Evolutionary conservation across 2,329 filamentous ascomycete species (phyloP), one percentile per base, ranked within the genome.

Genomic region (Xylariomycetidae sp.): DNA sequence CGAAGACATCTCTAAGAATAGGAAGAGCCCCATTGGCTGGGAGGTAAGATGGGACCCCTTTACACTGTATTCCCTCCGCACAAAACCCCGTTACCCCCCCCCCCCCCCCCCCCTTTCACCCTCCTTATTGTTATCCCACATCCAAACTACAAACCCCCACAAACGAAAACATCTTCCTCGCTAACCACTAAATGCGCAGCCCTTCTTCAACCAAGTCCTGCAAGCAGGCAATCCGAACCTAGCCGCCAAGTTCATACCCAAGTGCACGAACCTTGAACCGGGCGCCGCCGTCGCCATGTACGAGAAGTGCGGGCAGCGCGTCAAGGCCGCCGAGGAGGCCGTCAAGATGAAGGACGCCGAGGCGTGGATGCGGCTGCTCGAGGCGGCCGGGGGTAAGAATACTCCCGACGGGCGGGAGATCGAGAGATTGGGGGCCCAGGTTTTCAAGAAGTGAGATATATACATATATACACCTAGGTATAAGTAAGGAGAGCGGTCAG

Each of bases 11-110:
- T 76, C 78, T 22, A 85, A 82, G 54, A 74, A 72, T 53, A 77
- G 85, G 54, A 94, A 89, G 61, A 92, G 85, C 38, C 87, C 90
- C 1, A 97, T 98, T 56, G 90, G 90, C 9, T 98, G 92, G 92
- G 88, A 94, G 76, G 85, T 88, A 62, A 69, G 79, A 65, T 26
- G 23, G 31, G 27, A 13, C 12, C 8, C 36, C 13, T 28, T 28
- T 29, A n/a, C n/a, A n/a, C n/a, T n/a, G n/a, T 14, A 30, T 18
- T 15, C 18, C 31, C 28, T 26, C 20, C 18, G 12, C 5, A 3
- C 15, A 6, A 3, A 25, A 14, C 16, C 16, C 14, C 23, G 12
- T 9, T 17, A 19, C 19, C 34, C 19, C n/a, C 27, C 22, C 13
- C 20, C 23, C 9, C 22, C 13, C 25, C 17, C 25, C 20, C 25